Conservation (phyloP, 2,329 filamentous ascomycete genomes). For the Hypoxylon sp. region DNA sequence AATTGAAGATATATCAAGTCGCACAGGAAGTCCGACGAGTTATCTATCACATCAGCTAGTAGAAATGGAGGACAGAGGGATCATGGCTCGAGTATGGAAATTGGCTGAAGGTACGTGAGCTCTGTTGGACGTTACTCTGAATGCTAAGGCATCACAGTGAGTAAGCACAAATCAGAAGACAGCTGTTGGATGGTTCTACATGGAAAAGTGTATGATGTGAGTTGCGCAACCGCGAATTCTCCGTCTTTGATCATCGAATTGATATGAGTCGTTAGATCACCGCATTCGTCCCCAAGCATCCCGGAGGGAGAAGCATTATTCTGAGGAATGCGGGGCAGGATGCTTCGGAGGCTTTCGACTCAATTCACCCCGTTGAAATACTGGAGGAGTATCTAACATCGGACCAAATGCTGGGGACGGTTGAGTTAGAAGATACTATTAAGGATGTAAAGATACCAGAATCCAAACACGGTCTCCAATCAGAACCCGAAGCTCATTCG, state of each 20-base stretch:
- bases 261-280: slow-evolving; percentile 37
- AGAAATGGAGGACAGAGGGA: not conserved
- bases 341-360: slow-evolving; percentile 43
- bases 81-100: slow-evolving; percentile 35
- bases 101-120: slow-evolving; percentile 36
- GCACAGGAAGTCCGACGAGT: not conserved
- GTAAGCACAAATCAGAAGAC: slow-evolving; percentile 39
- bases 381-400: slow-evolving; percentile 43
- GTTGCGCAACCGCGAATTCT: not conserved
- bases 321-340: slow-evolving; percentile 45
- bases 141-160: slow-evolving; percentile 33
- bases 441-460: not conserved
- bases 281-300: slow-evolving; percentile 42
- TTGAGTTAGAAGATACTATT: slow-evolving; percentile 6
- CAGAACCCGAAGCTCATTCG: not conserved
- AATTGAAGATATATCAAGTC: not conserved
- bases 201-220: slow-evolving; percentile 48
- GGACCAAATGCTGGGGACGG: slow-evolving; percentile 37
- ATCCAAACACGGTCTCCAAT: not conserved
- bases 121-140: not conserved
- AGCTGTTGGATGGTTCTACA: slow-evolving; percentile 47
- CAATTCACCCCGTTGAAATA: slow-evolving; percentile 44
- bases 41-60: not conserved
- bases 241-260: not conserved
- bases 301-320: slow-evolving; percentile 45